Percentiles rank a stretch among this genome's conserved stretches.
phyloP scores from a whole-genome alignment of 495 filamentous ascomycete species.

The Staphylotrichum tortipilum region DNA sequence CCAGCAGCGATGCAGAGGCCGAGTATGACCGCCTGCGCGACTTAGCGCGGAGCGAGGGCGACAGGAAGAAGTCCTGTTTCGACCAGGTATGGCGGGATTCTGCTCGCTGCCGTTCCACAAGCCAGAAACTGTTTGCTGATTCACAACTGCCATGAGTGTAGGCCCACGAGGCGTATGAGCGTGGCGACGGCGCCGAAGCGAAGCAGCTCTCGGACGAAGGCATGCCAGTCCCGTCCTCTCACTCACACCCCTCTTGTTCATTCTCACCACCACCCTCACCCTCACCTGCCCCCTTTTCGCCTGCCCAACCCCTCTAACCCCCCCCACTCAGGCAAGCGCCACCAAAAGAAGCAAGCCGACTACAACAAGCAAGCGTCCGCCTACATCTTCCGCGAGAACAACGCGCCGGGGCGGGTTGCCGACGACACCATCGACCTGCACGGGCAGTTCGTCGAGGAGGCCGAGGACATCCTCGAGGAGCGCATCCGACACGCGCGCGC shows the following conservation, averaged over 20 bases:
- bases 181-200: conserved; percentile 68
- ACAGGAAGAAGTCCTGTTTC: conserved; percentile 67
- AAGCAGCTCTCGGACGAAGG: conserved; percentile 75
- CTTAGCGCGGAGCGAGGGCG: conserved; percentile 69
- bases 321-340: no score
- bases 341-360: conserved; percentile 66
- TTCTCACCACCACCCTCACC: no score
- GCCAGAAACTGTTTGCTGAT: neutral
- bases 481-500: conserved; percentile 66
- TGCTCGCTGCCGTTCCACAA: neutral
- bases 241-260: no score
- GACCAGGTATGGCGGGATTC: conserved; percentile 43
- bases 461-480: conserved; percentile 77
- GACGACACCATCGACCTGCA: conserved; percentile 89
- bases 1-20: conserved; percentile 57
- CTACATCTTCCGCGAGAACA: conserved; percentile 92
- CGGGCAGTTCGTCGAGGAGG: conserved; percentile 88
- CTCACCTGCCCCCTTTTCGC: conserved; percentile 38
- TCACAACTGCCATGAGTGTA: conserved; percentile 19
- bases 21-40: conserved; percentile 90
- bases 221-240: no score
- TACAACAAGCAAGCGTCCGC: conserved; percentile 87
- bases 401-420: conserved; percentile 57
- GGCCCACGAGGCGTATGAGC: conserved; percentile 71
- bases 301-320: conserved; percentile 38